phyloP scores from a whole-genome alignment of 352 stramenopile species.

The Peronospora belbahrii region DNA sequence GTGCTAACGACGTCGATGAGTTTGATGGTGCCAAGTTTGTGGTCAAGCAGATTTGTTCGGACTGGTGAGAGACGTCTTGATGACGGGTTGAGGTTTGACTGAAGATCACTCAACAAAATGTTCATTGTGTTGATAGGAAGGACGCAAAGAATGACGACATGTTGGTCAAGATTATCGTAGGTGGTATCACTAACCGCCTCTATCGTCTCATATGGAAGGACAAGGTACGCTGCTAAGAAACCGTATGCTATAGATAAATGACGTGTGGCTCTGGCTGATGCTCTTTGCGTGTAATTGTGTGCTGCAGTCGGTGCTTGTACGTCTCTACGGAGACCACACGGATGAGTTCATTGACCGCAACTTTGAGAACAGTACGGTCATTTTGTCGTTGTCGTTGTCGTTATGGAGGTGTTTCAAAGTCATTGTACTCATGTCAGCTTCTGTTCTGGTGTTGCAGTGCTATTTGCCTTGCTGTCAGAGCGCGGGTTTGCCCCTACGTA shows the following conservation, averaged over 20 bases:
- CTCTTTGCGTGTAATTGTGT: neutral
- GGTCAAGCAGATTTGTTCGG: slow-evolving; percentile 50
- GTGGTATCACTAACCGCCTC: slow-evolving; percentile 91
- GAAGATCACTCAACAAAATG: slow-evolving; percentile 1
- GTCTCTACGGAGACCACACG: slow-evolving; percentile 89
- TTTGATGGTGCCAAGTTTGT: slow-evolving; percentile 80
- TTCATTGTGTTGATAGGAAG: slow-evolving; percentile 26
- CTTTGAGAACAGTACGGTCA: slow-evolving; percentile 83
- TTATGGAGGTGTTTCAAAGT: neutral
- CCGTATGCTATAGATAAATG: neutral
- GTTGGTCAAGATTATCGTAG: slow-evolving; percentile 77
- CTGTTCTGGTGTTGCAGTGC: slow-evolving; percentile 30
- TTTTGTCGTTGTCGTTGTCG: neutral
- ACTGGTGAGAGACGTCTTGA: slow-evolving; percentile 35
- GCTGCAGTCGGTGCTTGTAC: slow-evolving; percentile 73
- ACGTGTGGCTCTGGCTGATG: neutral
- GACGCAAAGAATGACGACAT: slow-evolving; percentile 54
- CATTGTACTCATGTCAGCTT: neutral
- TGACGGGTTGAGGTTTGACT: neutral
- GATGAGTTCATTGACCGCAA: slow-evolving; percentile 89
- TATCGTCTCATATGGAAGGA: slow-evolving; percentile 77
- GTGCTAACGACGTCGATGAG: slow-evolving; percentile 50
- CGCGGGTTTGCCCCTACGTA: slow-evolving; percentile 85
- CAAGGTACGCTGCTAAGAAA: slow-evolving; percentile 22
- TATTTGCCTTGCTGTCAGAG: slow-evolving; percentile 80